phyloP scores from a whole-genome alignment of 495 filamentous ascomycete species.

The Aspergillus wentii region DNA sequence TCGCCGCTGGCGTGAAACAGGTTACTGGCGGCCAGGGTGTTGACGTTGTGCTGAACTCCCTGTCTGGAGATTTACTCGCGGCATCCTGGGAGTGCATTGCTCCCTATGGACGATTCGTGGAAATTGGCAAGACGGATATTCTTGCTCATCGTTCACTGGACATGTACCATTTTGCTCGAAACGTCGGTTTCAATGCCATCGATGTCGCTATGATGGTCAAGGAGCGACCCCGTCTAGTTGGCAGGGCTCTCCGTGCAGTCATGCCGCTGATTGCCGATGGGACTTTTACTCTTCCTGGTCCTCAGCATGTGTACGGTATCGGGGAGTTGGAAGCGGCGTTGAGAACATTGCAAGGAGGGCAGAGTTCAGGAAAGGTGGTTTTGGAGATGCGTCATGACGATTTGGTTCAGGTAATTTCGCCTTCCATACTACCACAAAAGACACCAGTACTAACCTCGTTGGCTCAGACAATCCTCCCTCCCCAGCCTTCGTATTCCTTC shows the following conservation, averaged over 20 bases:
- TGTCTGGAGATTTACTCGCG: slow-evolving; percentile 18
- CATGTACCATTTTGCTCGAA: slow-evolving; percentile 40
- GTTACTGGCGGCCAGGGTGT: slow-evolving; percentile 14
- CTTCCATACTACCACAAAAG: no score
- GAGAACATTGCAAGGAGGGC: slow-evolving; percentile 41
- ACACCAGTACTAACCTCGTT: no score
- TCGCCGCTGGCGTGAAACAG: slow-evolving; percentile 10
- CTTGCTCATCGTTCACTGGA: slow-evolving; percentile 22
- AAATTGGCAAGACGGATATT: slow-evolving; percentile 12
- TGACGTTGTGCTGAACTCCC: slow-evolving; percentile 18
- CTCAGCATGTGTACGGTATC: slow-evolving; percentile 32
- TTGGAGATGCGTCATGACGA: slow-evolving; percentile 49
- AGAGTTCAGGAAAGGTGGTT: slow-evolving; percentile 33
- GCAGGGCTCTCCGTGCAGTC: slow-evolving; percentile 24
- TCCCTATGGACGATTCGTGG: slow-evolving; percentile 2
- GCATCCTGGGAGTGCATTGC: slow-evolving; percentile 28
- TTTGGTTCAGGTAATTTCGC: slow-evolving; percentile 46
- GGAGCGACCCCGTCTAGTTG: slow-evolving; percentile 29
- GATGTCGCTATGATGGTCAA: slow-evolving; percentile 23
- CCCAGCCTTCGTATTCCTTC: slow-evolving; percentile 15
- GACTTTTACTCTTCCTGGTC: slow-evolving; percentile 28
- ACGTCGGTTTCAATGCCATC: slow-evolving; percentile 29
- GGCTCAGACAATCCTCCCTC: slow-evolving; percentile 3
- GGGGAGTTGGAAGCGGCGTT: slow-evolving; percentile 48
- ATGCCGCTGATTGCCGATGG: slow-evolving; percentile 22